phyloP scores from a whole-genome alignment of 495 filamentous ascomycete species.

The Articulospora tetracladia region DNA sequence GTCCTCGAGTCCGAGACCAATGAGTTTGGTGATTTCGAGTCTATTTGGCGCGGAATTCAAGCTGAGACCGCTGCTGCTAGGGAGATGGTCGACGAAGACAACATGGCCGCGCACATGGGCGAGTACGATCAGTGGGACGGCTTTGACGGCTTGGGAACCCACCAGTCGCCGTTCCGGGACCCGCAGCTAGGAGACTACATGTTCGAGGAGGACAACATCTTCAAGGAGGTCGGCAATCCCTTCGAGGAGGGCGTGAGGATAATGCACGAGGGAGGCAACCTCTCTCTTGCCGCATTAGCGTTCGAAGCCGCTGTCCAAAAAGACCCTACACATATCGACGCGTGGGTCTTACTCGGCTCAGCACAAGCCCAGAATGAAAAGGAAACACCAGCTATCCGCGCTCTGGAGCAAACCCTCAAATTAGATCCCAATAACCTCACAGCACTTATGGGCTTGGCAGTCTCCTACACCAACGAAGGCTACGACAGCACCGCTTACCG shows the following conservation, averaged over 20 bases:
- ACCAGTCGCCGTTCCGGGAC: slow-evolving; percentile 58
- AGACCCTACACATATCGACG: slow-evolving; percentile 79
- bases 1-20: slow-evolving; percentile 54
- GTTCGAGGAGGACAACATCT: slow-evolving; percentile 91
- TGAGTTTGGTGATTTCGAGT: slow-evolving; percentile 81
- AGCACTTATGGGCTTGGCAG: slow-evolving; percentile 91
- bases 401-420: slow-evolving; percentile 86
- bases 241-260: slow-evolving; percentile 90
- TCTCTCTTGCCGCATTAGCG: slow-evolving; percentile 91
- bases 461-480: slow-evolving; percentile 99
- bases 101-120: slow-evolving; percentile 55
- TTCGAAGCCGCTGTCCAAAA: slow-evolving; percentile 95
- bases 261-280: slow-evolving; percentile 86
- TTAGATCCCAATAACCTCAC: slow-evolving; percentile 80
- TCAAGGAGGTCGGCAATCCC: slow-evolving; percentile 68
- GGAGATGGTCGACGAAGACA: slow-evolving; percentile 62
- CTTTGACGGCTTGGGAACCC: slow-evolving; percentile 57
- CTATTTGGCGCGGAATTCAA: slow-evolving; percentile 81
- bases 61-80: slow-evolving; percentile 72
- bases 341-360: slow-evolving; percentile 86
- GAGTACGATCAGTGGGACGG: slow-evolving; percentile 69
- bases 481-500: slow-evolving; percentile 97
- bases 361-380: slow-evolving; percentile 98
- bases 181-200: slow-evolving; percentile 83
- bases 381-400: slow-evolving; percentile 96